phyloP scores from a whole-genome alignment of 441 rosid genomes.

The Pelargonium citronellum region DNA sequence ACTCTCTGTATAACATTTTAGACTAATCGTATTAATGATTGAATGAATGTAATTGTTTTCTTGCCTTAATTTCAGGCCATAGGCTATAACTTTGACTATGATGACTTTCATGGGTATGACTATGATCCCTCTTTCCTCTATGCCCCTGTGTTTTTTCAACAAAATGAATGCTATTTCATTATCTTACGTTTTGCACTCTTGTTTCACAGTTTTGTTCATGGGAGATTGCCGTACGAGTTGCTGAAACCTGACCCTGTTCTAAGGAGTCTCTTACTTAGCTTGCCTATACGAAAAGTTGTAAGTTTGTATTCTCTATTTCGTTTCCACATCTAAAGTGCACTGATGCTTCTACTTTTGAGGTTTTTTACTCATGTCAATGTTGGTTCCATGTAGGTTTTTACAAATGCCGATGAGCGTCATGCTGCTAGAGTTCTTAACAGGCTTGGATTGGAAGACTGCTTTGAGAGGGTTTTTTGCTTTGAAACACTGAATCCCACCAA shows the following conservation, averaged over 20 bases:
- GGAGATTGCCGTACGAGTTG: constrained; percentile 66
- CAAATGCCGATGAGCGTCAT: constrained; percentile 73
- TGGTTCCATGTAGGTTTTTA: constrained; percentile 45
- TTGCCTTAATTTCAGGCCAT: constrained; percentile 45
- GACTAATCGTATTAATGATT: neutral
- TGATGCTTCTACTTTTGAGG: neutral
- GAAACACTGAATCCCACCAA: constrained; percentile 60
- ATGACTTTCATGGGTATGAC: constrained; percentile 64
- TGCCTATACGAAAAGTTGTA: constrained; percentile 75
- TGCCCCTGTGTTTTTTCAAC: neutral
- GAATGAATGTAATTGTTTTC: neutral
- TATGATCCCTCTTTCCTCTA: constrained; percentile 21
- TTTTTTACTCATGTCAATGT: neutral
- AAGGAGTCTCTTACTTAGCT: constrained; percentile 57
- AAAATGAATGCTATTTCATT: neutral
- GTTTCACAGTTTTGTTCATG: constrained; percentile 63
- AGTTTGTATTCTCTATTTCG: constrained; percentile 24
- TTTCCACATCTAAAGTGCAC: neutral
- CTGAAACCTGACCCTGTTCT: constrained; percentile 75
- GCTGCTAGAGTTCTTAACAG: constrained; percentile 51
- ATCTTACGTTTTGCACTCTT: constrained; percentile 13
- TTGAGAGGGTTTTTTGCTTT: constrained; percentile 63
- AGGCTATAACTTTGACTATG: constrained; percentile 62
- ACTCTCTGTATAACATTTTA: neutral
- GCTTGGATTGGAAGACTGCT: constrained; percentile 87